phyloP scores from a whole-genome alignment of 2,329 filamentous ascomycete species.

The Pestalotiopsis sp. region DNA sequence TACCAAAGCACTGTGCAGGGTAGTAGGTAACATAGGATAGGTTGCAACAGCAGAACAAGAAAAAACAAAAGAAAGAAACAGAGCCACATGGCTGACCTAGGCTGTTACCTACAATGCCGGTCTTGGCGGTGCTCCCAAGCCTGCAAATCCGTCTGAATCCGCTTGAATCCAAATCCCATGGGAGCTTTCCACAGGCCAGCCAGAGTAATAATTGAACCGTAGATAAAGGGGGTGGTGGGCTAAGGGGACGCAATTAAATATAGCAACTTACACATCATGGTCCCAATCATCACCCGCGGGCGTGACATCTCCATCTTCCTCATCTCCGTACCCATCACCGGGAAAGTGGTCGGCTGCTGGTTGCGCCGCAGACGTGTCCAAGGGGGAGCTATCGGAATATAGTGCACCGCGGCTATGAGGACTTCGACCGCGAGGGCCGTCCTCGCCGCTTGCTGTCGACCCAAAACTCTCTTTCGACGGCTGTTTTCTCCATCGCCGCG shows the following conservation, averaged over 20 bases:
- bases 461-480: constrained; percentile 39
- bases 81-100: neutral
- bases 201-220: neutral
- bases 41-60: too few species aligned
- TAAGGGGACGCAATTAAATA: neutral
- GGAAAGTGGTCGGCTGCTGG: neutral
- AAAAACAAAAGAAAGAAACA: neutral
- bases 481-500: constrained; percentile 49
- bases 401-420: constrained; percentile 22
- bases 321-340: neutral
- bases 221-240: neutral
- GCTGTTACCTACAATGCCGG: neutral
- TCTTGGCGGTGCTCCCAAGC: neutral
- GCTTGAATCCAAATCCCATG: neutral
- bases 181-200: neutral
- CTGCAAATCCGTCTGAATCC: neutral
- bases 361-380: neutral
- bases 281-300: constrained; percentile 1
- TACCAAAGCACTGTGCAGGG: too few species aligned
- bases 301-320: constrained; percentile 2
- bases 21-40: too few species aligned
- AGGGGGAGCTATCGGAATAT: neutral
- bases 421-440: constrained; percentile 28
- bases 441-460: constrained; percentile 31
- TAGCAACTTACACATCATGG: neutral